These are phyloP conservation scores for Tulasnella calospora DNA, from an alignment of 768 basidiomycete species.

Conservation along the genomic window DNA sequence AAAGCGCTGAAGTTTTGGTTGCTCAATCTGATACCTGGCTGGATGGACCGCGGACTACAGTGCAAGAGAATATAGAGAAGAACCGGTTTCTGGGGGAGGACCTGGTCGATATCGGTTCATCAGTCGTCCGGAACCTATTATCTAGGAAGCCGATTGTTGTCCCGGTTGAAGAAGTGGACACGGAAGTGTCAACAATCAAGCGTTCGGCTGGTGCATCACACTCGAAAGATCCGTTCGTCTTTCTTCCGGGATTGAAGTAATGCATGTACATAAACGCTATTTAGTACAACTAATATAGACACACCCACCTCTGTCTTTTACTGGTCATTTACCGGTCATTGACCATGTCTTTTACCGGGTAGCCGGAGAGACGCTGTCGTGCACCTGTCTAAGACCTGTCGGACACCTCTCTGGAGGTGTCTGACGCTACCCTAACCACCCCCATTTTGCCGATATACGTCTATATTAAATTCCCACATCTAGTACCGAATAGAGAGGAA, in stretches of 20 bases:
- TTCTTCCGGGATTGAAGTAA: neutral
- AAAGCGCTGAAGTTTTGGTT: neutral
- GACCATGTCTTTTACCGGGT: neutral
- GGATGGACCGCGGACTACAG: neutral
- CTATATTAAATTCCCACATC: too few relatives aligned
- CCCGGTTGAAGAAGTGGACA: neutral
- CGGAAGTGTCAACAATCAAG: neutral
- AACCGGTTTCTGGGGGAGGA: neutral
- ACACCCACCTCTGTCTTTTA: neutral
- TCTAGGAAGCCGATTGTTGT: neutral
- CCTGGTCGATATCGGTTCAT: neutral
- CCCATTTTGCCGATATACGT: too few relatives aligned
- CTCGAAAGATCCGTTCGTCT: neutral
- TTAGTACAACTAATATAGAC: neutral
- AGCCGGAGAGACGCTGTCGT: neutral
- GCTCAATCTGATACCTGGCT: neutral
- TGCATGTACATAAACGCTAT: neutral
- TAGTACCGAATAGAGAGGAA: too few relatives aligned
- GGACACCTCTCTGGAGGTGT: neutral
- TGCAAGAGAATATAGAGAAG: neutral
- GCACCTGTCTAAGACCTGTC: neutral
- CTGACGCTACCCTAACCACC: neutral
- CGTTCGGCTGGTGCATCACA: neutral
- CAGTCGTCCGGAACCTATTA: neutral
- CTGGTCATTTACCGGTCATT: neutral